A percentile compares a stretch with the other conserved stretches of the same genome.
These are phyloP conservation scores for Tetrahymena malaccensis DNA, from an alignment of 73 alveolate genomes.

Conservation along the genomic window DNA sequence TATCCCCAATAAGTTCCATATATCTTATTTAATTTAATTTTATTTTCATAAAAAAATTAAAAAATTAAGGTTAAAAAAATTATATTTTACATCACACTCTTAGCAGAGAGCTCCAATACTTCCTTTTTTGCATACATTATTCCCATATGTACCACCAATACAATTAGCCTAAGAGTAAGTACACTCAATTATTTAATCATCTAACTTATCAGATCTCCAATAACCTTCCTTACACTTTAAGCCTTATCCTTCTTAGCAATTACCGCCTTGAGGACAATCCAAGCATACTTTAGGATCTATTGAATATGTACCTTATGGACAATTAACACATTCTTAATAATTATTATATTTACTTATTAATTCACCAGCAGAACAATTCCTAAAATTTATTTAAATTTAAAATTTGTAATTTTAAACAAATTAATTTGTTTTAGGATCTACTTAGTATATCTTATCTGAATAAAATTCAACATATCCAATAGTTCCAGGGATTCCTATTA, in stretches of 20 bases:
- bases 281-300: background rate
- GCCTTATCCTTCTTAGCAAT: conserved; percentile 11
- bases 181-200: conserved; percentile 22
- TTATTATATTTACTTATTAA: background rate
- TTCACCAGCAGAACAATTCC: background rate
- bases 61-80: background rate
- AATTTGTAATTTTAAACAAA: background rate
- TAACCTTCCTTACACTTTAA: conserved; percentile 36
- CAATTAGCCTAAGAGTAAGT: background rate
- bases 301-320: conserved; percentile 3
- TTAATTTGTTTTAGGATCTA: background rate
- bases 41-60: too few species aligned
- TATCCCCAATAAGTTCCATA: background rate
- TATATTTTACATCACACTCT: conserved; percentile 12
- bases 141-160: conserved; percentile 11
- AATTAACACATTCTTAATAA: background rate
- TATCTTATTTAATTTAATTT: background rate
- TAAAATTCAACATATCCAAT: background rate
- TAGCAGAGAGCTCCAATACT: conserved; percentile 21
- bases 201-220: conserved; percentile 37
- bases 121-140: background rate
- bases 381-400: background rate
- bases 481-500: background rate
- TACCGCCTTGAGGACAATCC: conserved; percentile 26
- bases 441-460: background rate